These are phyloP conservation scores for Colletotrichum sp. DNA, from an alignment of 2,329 filamentous ascomycete genomes.

Conservation along the genomic window DNA sequence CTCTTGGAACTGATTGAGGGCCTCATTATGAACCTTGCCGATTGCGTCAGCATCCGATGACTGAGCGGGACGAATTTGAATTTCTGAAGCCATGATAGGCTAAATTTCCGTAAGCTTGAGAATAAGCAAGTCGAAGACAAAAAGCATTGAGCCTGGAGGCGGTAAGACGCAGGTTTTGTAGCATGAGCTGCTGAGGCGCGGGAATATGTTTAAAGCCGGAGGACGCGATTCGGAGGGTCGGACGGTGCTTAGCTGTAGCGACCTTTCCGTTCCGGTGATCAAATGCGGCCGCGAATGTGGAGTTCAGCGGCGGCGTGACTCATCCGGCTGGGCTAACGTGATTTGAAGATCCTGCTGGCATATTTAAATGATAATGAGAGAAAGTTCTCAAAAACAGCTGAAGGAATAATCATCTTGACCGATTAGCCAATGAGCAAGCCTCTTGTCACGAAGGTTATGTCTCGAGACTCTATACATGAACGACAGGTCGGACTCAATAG, in stretches of 20 bases:
- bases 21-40: conserved; percentile 20
- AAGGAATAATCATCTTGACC: too few relatives aligned
- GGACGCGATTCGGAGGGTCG: background rate
- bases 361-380: too few relatives aligned
- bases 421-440: too few relatives aligned
- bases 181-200: background rate
- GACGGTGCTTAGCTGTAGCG: background rate
- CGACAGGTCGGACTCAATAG: rapidly evolving
- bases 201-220: background rate
- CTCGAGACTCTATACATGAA: too few relatives aligned
- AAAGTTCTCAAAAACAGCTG: too few relatives aligned
- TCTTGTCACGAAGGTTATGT: too few relatives aligned
- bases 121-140: background rate
- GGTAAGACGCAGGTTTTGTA: background rate
- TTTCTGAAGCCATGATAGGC: background rate
- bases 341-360: background rate
- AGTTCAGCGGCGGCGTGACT: background rate
- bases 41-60: conserved; percentile 18
- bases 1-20: conserved; percentile 19
- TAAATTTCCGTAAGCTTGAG: background rate
- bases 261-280: background rate
- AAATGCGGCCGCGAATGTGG: background rate
- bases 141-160: rapidly evolving
- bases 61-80: conserved; percentile 2
- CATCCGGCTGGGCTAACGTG: background rate